phyloP scores from a whole-genome alignment of 179 eudicot genomes.

The Drosera spatulata region DNA sequence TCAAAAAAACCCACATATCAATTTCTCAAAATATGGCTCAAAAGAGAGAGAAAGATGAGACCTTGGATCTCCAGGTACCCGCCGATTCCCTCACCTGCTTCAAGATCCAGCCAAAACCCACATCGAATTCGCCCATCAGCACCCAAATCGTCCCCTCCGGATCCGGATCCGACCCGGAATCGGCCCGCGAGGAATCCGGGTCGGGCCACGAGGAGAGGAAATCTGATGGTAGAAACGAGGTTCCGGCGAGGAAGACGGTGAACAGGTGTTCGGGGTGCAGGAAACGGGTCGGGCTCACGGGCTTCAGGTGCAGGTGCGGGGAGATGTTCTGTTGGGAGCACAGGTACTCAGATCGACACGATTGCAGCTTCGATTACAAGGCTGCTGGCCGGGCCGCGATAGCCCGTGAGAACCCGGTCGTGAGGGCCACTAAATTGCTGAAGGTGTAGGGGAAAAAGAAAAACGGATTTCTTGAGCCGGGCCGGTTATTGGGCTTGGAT shows the following conservation, averaged over 20 bases:
- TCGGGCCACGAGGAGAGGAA: too few relatives aligned
- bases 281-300: slow-evolving; percentile 69
- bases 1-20: too few relatives aligned
- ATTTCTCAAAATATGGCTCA: too few relatives aligned
- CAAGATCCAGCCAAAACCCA: too few relatives aligned
- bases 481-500: too few relatives aligned
- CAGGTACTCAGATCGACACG: slow-evolving; percentile 74
- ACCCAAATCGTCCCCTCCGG: too few relatives aligned
- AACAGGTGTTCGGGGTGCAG: slow-evolving; percentile 42
- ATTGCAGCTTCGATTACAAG: slow-evolving; percentile 56
- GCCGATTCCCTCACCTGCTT: too few relatives aligned
- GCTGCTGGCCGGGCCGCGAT: slow-evolving; percentile 30
- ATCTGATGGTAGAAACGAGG: slow-evolving; percentile 5
- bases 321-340: slow-evolving; percentile 55
- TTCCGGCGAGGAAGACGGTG: slow-evolving; percentile 40
- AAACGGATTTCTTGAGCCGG: background rate
- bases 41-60: too few relatives aligned
- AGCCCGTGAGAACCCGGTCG: slow-evolving; percentile 30
- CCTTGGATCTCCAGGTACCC: too few relatives aligned
- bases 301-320: slow-evolving; percentile 65
- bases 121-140: too few relatives aligned
- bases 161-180: too few relatives aligned
- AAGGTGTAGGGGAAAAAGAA: background rate
- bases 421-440: slow-evolving; percentile 58
- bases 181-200: too few relatives aligned